Evolutionary conservation across 192 early-diverging fungal species (phyloP).

Genomic region (Borealophlyctis nickersoniae): DNA sequence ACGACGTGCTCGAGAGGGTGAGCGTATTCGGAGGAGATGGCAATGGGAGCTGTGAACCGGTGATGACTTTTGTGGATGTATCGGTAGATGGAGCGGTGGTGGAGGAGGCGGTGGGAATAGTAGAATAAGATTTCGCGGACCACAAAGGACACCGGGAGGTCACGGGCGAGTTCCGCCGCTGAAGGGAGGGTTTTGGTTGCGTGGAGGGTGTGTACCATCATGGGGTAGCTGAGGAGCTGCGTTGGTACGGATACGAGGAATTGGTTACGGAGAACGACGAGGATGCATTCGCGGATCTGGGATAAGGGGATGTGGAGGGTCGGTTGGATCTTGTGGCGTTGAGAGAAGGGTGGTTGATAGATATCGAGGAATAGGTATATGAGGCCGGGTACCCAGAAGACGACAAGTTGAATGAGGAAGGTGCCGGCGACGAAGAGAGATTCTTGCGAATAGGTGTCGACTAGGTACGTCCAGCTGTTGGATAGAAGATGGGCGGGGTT

Average conservation of each 20-base stretch:
- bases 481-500: too few species aligned
- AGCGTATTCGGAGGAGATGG: slow-evolving; percentile 85
- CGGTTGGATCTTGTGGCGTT: slow-evolving; percentile 16
- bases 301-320: too few species aligned
- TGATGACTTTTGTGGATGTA: slow-evolving; percentile 94
- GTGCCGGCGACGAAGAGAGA: slow-evolving; percentile 11
- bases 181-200: slow-evolving; percentile 75
- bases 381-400: slow-evolving; percentile 10
- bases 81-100: slow-evolving; percentile 85
- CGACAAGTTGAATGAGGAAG: slow-evolving; percentile 12
- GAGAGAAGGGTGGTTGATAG: slow-evolving; percentile 1
- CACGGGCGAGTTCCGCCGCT: slow-evolving; percentile 17
- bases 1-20: slow-evolving; percentile 83
- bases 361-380: slow-evolving; percentile 18
- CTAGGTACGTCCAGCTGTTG: slow-evolving; percentile 1
- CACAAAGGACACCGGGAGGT: slow-evolving; percentile 75
- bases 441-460: slow-evolving; percentile 1
- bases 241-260: slow-evolving; percentile 1
- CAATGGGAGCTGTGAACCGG: slow-evolving; percentile 83
- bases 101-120: slow-evolving; percentile 83
- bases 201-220: slow-evolving; percentile 46
- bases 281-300: slow-evolving; percentile 10
- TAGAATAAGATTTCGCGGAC: slow-evolving; percentile 92
- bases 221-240: slow-evolving; percentile 1
- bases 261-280: slow-evolving; percentile 17